Conservation (phyloP, 129 eudicot species). For the Helianthus tuberosus region DNA sequence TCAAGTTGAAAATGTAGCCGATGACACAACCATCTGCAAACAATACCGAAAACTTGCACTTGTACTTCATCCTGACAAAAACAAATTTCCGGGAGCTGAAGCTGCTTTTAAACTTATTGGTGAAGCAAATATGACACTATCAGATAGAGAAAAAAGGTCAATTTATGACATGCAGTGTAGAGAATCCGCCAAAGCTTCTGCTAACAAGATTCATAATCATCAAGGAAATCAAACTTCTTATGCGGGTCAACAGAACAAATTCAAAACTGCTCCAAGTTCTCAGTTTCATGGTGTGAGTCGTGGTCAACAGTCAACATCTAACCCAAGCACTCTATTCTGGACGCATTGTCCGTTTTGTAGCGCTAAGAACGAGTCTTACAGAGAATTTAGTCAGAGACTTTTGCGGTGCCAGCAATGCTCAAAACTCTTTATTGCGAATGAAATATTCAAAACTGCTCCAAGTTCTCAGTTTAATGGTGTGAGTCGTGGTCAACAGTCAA, state of each 20-base stretch:
- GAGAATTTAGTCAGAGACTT: constrained; percentile 34
- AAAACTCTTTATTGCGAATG: constrained; percentile 50
- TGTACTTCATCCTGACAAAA: constrained; percentile 90
- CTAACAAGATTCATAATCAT: constrained; percentile 39
- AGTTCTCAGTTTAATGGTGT: constrained; percentile 36
- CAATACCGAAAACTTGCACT: constrained; percentile 91
- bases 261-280: constrained; percentile 26
- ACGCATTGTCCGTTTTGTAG: constrained; percentile 66
- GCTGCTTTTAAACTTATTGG: constrained; percentile 93
- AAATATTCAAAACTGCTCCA: constrained; percentile 27
- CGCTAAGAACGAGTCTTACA: constrained; percentile 47
- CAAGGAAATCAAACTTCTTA: constrained; percentile 36
- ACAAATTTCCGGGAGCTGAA: constrained; percentile 92
- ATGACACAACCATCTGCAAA: constrained; percentile 68
- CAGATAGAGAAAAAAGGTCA: constrained; percentile 64
- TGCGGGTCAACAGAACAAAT: constrained; percentile 21
- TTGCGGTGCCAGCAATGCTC: constrained; percentile 59
- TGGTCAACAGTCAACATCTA: constrained; percentile 36
- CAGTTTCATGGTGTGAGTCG: constrained; percentile 39
- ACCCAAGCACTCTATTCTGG: constrained; percentile 47
- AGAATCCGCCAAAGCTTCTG: constrained; percentile 28
- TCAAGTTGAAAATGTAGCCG: constrained; percentile 73
- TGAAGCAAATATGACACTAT: constrained; percentile 79
- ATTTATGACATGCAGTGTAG: constrained; percentile 58
- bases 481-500: constrained; percentile 41